Percentiles rank a stretch among this genome's conserved stretches.
These are phyloP conservation scores for Nidularia pulvinata DNA, from an alignment of 768 basidiomycete species.

Conservation along the genomic window DNA sequence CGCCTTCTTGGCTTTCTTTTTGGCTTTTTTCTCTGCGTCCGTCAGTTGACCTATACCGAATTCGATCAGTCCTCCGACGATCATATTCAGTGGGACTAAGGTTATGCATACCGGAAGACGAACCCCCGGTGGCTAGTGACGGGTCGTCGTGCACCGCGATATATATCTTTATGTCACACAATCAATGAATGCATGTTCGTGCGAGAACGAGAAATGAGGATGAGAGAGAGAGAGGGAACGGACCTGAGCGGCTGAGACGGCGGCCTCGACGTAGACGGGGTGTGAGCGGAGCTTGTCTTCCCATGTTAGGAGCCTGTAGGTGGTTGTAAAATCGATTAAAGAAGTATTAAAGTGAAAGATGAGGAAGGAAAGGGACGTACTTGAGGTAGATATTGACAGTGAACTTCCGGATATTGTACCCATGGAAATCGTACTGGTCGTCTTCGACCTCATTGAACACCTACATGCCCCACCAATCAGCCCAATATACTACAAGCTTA, in stretches of 20 bases:
- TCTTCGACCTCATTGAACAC: slow-evolving; percentile 88
- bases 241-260: slow-evolving; percentile 71
- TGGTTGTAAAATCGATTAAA: slow-evolving; percentile 3
- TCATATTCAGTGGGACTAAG: slow-evolving; percentile 2
- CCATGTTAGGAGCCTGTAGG: slow-evolving; percentile 73
- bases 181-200: neutral
- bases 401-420: slow-evolving; percentile 88
- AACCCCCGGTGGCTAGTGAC: slow-evolving; percentile 43
- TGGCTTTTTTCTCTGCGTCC: slow-evolving; percentile 77
- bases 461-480: slow-evolving; percentile 28
- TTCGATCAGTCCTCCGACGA: neutral
- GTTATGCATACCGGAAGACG: slow-evolving; percentile 31
- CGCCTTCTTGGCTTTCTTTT: slow-evolving; percentile 63
- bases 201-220: no score
- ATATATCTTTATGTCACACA: slow-evolving; percentile 57
- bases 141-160: slow-evolving; percentile 73
- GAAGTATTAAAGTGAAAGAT: slow-evolving; percentile 1
- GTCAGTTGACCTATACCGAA: slow-evolving; percentile 35
- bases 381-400: slow-evolving; percentile 84
- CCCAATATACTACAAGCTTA: neutral
- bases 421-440: slow-evolving; percentile 98
- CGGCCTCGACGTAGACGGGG: slow-evolving; percentile 74
- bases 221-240: no score
- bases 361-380: slow-evolving; percentile 46
- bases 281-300: slow-evolving; percentile 81